Percentiles rank a stretch among this genome's conserved stretches.
phyloP scores from a whole-genome alignment of 257 asterid genomes.

The Lithospermum erythrorhizon region DNA sequence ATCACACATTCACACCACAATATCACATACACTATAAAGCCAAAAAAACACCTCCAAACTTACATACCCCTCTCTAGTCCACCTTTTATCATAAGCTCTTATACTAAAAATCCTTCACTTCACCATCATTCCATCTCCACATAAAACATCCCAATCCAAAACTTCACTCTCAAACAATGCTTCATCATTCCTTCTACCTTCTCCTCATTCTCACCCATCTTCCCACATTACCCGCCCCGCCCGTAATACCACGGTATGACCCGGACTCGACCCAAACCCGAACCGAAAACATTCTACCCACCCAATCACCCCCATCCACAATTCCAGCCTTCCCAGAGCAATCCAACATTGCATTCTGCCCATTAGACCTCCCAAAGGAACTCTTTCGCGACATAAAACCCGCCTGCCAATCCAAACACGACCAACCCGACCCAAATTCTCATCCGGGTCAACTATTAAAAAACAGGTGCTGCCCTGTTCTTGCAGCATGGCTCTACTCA shows the following conservation, averaged over 20 bases:
- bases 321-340: constrained; percentile 97
- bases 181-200: constrained; percentile 10
- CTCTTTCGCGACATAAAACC: background rate
- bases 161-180: constrained; percentile 34
- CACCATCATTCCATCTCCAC: constrained; percentile 8
- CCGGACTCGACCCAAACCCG: constrained; percentile 44
- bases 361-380: background rate
- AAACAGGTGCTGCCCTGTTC: constrained; percentile 84
- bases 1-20: too few relatives aligned
- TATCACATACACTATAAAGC: background rate
- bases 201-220: constrained; percentile 15
- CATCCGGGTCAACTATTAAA: constrained; percentile 39
- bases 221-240: constrained; percentile 25
- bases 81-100: too few relatives aligned
- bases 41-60: background rate
- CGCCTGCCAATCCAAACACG: background rate
- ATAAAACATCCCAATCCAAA: background rate
- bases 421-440: background rate
- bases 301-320: constrained; percentile 48
- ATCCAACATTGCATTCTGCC: constrained; percentile 29
- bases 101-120: background rate
- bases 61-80: too few relatives aligned
- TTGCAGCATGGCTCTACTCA: constrained; percentile 89
- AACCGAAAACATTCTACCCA: constrained; percentile 39
- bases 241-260: constrained; percentile 31